Evolutionary conservation across 2,329 filamentous ascomycete genomes (phyloP), one percentile per base, ranked within the genome.

Genomic region (Mycosphaerella sp.): DNA sequence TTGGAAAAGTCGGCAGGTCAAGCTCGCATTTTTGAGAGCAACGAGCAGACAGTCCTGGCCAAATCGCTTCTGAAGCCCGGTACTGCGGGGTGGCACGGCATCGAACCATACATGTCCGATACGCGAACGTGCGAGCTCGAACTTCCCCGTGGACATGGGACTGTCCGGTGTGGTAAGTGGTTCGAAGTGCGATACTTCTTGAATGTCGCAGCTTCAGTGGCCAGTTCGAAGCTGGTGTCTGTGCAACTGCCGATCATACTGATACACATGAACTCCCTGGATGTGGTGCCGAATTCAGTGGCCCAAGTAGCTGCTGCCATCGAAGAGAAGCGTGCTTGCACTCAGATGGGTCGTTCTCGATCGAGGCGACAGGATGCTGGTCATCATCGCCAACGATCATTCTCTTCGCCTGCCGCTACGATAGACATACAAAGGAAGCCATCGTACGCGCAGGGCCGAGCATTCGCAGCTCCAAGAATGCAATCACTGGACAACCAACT

Each of bases 131-230:
- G 74, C 59, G 73, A 76, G 54, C 66, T 79, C 1, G 74, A 77
- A 55, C 62, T 79, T 1, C 76, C 77, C n/a, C 68, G 75, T 47
- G 75, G 76, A 6, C 73, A 78, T 62, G 75, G 72, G 2, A 79
- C 76, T 2, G 73, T 79, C 3, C 75, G 76, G 47, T 78, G 75
- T 61, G 77, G 77, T 17, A 78, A 79, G 63, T 80, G 75, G 62
- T 80, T 81, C 53, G 78, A 80, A 66, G 76, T 80, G 12, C 73
- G 78, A 17, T 80, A 77, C 61, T 80, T 80, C 53, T 67, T 80
- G 21, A 80, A 79, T 53, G 69, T 80, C 14, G 69, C 74, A 17
- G 70, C 75, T n/a, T 68, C 70, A 43, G 70, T 72, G 23, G 67
- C 72, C 11, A 74, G 74, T 59, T 74, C 72, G 53, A 80, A 76